Percentiles rank a stretch among this genome's conserved stretches.
These are phyloP conservation scores for Fusarium proliferatum DNA, from an alignment of 2,329 filamentous ascomycete genomes.

Conservation along the genomic window DNA sequence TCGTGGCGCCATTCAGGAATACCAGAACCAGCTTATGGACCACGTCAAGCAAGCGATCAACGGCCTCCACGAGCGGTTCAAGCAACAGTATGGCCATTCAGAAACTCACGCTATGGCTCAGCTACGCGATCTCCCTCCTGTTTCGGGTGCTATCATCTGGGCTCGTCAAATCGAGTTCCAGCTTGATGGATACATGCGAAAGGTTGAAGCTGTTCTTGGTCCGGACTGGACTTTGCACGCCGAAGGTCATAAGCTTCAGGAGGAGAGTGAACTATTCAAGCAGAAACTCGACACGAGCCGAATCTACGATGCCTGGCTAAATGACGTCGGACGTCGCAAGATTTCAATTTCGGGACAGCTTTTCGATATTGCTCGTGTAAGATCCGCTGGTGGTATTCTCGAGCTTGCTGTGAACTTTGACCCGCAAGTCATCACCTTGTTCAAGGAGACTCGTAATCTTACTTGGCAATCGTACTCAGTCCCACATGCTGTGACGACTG, in stretches of 20 bases:
- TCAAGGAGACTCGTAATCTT: constrained; percentile 97
- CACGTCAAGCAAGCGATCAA: constrained; percentile 98
- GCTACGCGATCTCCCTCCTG: constrained; percentile 91
- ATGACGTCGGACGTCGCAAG: constrained; percentile 88
- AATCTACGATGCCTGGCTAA: constrained; percentile 95
- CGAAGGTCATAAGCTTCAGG: constrained; percentile 92
- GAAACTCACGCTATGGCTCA: constrained; percentile 99
- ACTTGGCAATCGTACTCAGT: constrained; percentile 95
- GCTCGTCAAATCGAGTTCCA: constrained; percentile 97
- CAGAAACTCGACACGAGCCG: constrained; percentile 94
- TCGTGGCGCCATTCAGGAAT: constrained; percentile 95
- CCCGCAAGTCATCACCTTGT: constrained; percentile 94
- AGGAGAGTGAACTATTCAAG: constrained; percentile 91
- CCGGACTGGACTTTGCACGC: constrained; percentile 94
- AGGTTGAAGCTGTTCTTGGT: constrained; percentile 97
- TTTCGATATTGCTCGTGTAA: constrained; percentile 88
- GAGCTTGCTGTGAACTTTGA: constrained; percentile 97
- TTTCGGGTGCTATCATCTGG: constrained; percentile 98
- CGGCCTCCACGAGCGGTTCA: constrained; percentile 94
- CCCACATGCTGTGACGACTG: constrained; percentile 92
- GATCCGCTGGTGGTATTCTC: constrained; percentile 88
- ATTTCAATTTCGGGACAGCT: constrained; percentile 92
- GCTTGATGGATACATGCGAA: constrained; percentile 96
- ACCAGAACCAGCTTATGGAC: constrained; percentile 97
- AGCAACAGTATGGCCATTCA: constrained; percentile 98